Evolutionary conservation across 768 basidiomycete genomes (phyloP), one percentile per base, ranked within the genome.

Genomic region (Mycena latifolia): DNA sequence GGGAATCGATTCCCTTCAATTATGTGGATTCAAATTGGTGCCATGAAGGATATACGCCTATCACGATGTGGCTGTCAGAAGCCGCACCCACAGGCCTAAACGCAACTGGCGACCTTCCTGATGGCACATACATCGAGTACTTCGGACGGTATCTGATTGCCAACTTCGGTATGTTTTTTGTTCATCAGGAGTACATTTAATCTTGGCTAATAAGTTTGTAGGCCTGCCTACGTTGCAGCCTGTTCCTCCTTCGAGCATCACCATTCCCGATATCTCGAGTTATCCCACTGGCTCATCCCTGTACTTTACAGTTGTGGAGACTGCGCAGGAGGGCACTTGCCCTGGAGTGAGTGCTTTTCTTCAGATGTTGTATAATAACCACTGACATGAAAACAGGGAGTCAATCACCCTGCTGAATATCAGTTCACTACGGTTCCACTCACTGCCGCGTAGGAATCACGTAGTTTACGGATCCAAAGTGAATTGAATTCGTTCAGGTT

Each of bases 31-130:
- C 18, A 5, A 61, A 61, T 27, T 54, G 41, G 53, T 62, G 61
- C 53, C 24, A 62, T 18, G 53, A 54, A 43, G 61, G 61, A 1
- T 62, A 62, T 25, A 62, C 61, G 4, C 52, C 61, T 25, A 55
- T 62, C 52, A 62, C 52, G 0, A 8, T 62, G 17, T 62, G 31
- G 28, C 61, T 62, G 22, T 55, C 61, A 3, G 45, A 25, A 0
- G 4, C 52, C 18, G 33, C 22, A 25, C 61, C 61, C 27, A 50
- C 61, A 18, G n/a, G n/a, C 18, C 22, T 62, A 41, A 62, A 62
- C 45, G 43, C 52, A 17, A 62, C 45, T 15, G 61, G 61, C 9
- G 53, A 18, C 8, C 35, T 62, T 9, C 15, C 28, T 1, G 22
- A 24, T 0, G 59, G 59, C 14, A 52, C 59, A 11, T 62, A 55